Evolutionary conservation across 306 rosid species (phyloP).

Genomic region (Casuarina glauca): DNA sequence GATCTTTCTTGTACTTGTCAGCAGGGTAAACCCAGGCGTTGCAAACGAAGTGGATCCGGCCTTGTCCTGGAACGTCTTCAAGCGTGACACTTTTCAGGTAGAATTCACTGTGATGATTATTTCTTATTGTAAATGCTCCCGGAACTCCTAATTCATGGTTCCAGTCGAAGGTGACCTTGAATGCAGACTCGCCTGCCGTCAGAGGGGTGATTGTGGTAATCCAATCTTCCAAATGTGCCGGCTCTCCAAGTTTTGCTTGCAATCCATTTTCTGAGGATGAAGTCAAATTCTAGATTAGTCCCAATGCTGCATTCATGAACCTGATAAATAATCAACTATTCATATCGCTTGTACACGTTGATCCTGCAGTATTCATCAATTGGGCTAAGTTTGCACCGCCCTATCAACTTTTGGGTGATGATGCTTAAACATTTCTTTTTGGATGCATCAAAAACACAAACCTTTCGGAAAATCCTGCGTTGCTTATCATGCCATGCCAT

Average conservation of each 20-base stretch:
- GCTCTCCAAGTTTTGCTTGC: conserved; percentile 59
- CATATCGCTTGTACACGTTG: too few relatives aligned
- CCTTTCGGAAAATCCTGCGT: neutral
- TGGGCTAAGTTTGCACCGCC: too few relatives aligned
- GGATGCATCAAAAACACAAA: neutral
- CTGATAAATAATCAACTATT: too few relatives aligned
- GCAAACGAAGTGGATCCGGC: conserved; percentile 49
- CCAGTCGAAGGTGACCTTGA: conserved; percentile 50
- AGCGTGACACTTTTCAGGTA: conserved; percentile 59
- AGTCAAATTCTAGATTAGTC: neutral
- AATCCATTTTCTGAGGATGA: conserved; percentile 39
- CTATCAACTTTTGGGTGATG: too few relatives aligned
- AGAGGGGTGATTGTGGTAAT: conserved; percentile 38
- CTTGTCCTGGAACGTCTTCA: conserved; percentile 49
- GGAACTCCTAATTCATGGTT: conserved; percentile 51
- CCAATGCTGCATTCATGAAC: neutral
- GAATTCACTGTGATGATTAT: conserved; percentile 51
- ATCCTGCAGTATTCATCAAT: too few relatives aligned
- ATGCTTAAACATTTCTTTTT: too few relatives aligned
- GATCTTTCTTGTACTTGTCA: conserved; percentile 25
- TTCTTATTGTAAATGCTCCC: conserved; percentile 54
- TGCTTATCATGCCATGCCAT: neutral
- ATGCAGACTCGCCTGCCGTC: conserved; percentile 43
- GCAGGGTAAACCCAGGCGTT: conserved; percentile 72
- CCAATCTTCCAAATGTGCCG: conserved; percentile 56